phyloP scores from a whole-genome alignment of 176 grass and related monocot genomes.

The Triticum aestivum region IWGSC_CS_RefSeq_v2.1 NC_057798.1:550692055-550692554 shows the following conservation, averaged over 20 bases:
- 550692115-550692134: slow-evolving; percentile 33
- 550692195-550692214: slow-evolving; percentile 38
- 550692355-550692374: not conserved
- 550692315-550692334: slow-evolving; percentile 56
- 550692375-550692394: not conserved
- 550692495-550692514: slow-evolving; percentile 36
- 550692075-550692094: slow-evolving; percentile 45
- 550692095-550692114: slow-evolving; percentile 62
- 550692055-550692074: slow-evolving; percentile 68
- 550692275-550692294: slow-evolving; percentile 47
- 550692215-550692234: slow-evolving; percentile 60
- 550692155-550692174: slow-evolving; percentile 64
- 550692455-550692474: slow-evolving; percentile 50
- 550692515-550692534: slow-evolving; percentile 18
- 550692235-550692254: slow-evolving; percentile 52
- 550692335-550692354: slow-evolving; percentile 51
- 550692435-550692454: slow-evolving; percentile 23
- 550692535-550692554: slow-evolving; percentile 50
- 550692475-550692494: slow-evolving; percentile 63
- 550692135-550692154: not conserved
- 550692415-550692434: slow-evolving; percentile 38
- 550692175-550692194: slow-evolving; percentile 41
- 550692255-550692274: slow-evolving; percentile 53
- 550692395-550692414: slow-evolving; percentile 30
- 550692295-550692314: slow-evolving; percentile 64